Evolutionary conservation across 345 rosid species (phyloP), one percentile per base, ranked within the genome.

Genomic region (Acer yangbiense): DNA sequence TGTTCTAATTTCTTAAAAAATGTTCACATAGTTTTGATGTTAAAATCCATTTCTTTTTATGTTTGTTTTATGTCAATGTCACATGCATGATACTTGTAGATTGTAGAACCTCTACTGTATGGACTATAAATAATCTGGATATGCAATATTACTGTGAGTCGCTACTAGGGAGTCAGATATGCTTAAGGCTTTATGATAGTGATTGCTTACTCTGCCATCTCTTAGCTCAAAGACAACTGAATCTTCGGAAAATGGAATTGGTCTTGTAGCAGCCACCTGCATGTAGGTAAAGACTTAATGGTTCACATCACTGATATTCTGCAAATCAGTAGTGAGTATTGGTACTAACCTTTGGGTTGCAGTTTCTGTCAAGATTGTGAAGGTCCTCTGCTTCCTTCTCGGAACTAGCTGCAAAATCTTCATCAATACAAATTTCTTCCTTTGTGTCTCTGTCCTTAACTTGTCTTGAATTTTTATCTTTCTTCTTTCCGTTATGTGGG

Each of bases 181-280:
- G 57, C 43, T 4, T 13, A 65, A 70, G 65, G 29, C 55, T 27
- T 48, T 55, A 17, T 58, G 63, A 41, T 78, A 58, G 60, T 73
- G 70, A 54, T 54, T 78, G 64, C 95, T 89, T 88, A 91, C 95
- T 77, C 95, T 86, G 83, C 92, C 86, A 69, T 91, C 95, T 84
- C 85, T 81, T 43, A 89, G 89, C 90, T 88, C 92, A 21, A 89
- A 89, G 65, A 89, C 76, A 18, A 84, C 83, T 10, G 88, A 85
- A 79, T 87, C 88, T 50, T 88, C 90, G 6, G 92, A 85, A 72
- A 88, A 88, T 54, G 86, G 88, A 66, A 88, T 86, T 52, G 90
- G 94, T 82, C 96, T 82, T 61, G 92, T 88, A 29, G 83, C 48
- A 69, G 91, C 86, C 13, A 90, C 91, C 93, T 91, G 92, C 71